These are phyloP conservation scores for Mycena leptocephala DNA, from an alignment of 768 basidiomycete species.

Conservation along the genomic window DNA sequence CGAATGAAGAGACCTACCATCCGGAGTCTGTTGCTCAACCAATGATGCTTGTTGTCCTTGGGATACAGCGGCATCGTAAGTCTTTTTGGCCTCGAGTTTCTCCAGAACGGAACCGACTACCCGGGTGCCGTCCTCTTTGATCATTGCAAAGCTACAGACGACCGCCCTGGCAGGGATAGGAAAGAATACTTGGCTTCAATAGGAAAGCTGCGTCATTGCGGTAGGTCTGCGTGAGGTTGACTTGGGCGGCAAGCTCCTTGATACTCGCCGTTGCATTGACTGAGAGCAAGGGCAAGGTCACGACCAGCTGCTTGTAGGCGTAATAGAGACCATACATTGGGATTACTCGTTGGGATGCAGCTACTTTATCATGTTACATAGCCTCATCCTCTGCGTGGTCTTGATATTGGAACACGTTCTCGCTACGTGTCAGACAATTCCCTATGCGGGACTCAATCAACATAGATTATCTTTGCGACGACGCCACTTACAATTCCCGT, in stretches of 20 bases:
- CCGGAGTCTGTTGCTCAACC: slow-evolving; percentile 16
- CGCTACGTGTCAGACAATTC: neutral
- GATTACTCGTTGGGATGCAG: too few species aligned
- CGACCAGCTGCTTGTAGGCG: neutral
- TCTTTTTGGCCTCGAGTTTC: slow-evolving; percentile 19
- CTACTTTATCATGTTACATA: too few species aligned
- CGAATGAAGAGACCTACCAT: neutral
- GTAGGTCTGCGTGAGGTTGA: slow-evolving; percentile 34
- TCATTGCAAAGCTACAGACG: slow-evolving; percentile 5
- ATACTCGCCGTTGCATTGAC: slow-evolving; percentile 29
- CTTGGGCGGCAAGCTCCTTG: slow-evolving; percentile 35
- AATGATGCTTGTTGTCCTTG: slow-evolving; percentile 24
- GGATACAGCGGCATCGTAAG: slow-evolving; percentile 18
- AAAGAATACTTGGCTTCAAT: slow-evolving; percentile 35
- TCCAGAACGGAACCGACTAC: slow-evolving; percentile 16
- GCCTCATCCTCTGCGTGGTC: neutral
- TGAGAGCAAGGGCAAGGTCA: slow-evolving; percentile 19
- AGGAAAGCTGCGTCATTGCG: slow-evolving; percentile 27
- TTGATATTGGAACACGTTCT: neutral
- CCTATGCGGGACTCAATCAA: neutral
- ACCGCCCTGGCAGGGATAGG: slow-evolving; percentile 31
- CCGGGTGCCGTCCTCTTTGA: slow-evolving; percentile 28
- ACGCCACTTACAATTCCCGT: neutral
- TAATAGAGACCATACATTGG: neutral
- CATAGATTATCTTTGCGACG: neutral